Evolutionary conservation across 306 rosid species (phyloP).

Genomic region (Medicago arabica): DNA sequence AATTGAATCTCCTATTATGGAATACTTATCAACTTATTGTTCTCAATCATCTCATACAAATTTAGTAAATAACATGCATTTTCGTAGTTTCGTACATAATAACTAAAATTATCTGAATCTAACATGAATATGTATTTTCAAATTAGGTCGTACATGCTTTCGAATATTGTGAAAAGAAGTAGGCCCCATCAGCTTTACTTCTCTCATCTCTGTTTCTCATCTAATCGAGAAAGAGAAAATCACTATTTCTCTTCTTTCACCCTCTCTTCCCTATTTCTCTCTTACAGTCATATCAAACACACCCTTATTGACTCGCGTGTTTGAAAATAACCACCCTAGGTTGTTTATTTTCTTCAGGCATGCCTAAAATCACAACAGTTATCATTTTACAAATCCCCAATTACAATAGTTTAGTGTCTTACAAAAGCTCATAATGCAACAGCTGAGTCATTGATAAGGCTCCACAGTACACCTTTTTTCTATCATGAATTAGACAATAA

Average conservation of each 20-base stretch:
- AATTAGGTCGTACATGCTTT: neutral
- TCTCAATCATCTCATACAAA: neutral
- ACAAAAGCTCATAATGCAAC: neutral
- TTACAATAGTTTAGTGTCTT: neutral
- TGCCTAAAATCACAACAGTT: neutral
- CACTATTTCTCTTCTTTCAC: neutral
- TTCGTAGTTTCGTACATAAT: neutral
- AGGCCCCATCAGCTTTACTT: neutral
- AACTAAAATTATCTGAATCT: neutral
- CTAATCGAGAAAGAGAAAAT: neutral
- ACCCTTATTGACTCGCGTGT: neutral
- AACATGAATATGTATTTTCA: neutral
- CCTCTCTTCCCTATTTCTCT: neutral
- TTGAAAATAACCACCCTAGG: neutral
- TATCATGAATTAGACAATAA: neutral
- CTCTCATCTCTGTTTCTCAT: neutral
- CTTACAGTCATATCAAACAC: no score
- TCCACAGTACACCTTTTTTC: neutral
- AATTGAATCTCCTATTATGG: neutral
- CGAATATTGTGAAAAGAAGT: neutral
- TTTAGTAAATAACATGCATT: neutral
- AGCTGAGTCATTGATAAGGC: no score
- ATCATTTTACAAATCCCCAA: neutral
- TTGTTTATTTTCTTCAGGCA: neutral
- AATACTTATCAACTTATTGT: neutral